These are phyloP conservation scores for Fusarium devonianum DNA, from an alignment of 2,329 filamentous ascomycete genomes.

Conservation along the genomic window DNA sequence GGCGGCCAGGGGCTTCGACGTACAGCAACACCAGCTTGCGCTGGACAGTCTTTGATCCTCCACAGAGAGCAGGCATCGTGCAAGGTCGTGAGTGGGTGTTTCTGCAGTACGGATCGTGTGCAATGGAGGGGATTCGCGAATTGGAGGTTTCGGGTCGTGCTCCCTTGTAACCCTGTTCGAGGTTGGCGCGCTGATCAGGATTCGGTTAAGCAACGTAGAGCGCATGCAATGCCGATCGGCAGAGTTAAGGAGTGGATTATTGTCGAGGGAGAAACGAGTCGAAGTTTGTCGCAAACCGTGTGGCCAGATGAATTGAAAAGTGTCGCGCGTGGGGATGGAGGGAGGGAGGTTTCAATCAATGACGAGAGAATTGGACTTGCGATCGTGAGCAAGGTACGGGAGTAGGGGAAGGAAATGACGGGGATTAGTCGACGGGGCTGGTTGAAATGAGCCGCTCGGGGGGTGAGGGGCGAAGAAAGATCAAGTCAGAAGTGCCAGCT, in stretches of 20 bases:
- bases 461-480: slow-evolving; percentile 3
- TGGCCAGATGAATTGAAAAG: slow-evolving; percentile 10
- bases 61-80: slow-evolving; percentile 58
- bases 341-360: too few relatives aligned
- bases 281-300: slow-evolving; percentile 5
- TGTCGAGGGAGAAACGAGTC: neutral
- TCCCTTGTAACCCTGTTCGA: slow-evolving; percentile 10
- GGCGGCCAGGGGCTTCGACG: slow-evolving; percentile 24
- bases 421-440: slow-evolving; percentile 14
- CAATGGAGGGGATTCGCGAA: slow-evolving; percentile 7
- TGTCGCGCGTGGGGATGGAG: too few relatives aligned
- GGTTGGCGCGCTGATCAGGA: slow-evolving; percentile 23
- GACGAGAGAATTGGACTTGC: neutral
- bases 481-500: too few relatives aligned
- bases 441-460: slow-evolving; percentile 34
- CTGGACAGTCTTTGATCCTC: slow-evolving; percentile 84
- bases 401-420: neutral
- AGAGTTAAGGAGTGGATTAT: too few relatives aligned
- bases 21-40: slow-evolving; percentile 95
- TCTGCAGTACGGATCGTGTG: too few relatives aligned
- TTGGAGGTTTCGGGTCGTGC: slow-evolving; percentile 6
- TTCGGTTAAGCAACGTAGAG: slow-evolving; percentile 14
- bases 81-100: too few relatives aligned
- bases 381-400: neutral
- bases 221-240: slow-evolving; percentile 15